Evolutionary conservation across 371 early-diverging fungal species (phyloP).

Genomic region (Syncephalastrum contaminatum): DNA sequence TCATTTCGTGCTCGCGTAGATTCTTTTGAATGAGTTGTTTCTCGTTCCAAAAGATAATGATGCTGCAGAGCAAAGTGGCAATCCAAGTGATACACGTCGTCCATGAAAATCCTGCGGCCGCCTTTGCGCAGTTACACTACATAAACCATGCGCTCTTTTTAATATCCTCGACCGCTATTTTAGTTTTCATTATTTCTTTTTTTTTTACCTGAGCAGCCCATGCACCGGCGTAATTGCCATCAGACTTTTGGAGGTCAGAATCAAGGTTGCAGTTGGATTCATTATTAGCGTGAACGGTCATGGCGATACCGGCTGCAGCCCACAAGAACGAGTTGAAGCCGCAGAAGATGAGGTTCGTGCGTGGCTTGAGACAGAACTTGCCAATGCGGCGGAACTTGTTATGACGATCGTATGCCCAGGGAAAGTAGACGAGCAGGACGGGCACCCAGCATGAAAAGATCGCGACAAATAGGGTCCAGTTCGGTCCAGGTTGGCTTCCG

Average conservation of each 20-base stretch:
- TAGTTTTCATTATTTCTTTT: neutral
- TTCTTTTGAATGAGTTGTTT: constrained; percentile 36
- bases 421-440: constrained; percentile 26
- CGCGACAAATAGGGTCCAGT: constrained; percentile 32
- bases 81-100: constrained; percentile 44
- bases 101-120: constrained; percentile 47
- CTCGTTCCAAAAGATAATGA: constrained; percentile 40
- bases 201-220: constrained; percentile 43
- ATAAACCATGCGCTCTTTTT: neutral
- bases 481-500: constrained; percentile 38
- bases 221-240: constrained; percentile 19
- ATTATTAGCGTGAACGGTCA: constrained; percentile 34
- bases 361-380: constrained; percentile 38
- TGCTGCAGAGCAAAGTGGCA: constrained; percentile 24
- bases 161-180: no score
- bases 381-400: constrained; percentile 29
- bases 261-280: constrained; percentile 27
- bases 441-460: constrained; percentile 26
- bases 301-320: constrained; percentile 38
- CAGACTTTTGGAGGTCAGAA: constrained; percentile 10
- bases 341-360: constrained; percentile 38
- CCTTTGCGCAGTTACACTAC: constrained; percentile 46
- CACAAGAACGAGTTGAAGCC: constrained; percentile 30
- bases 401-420: constrained; percentile 33
- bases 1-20: constrained; percentile 27